These are phyloP conservation scores for Kodamaea neixiangensis DNA, from an alignment of 805 yeast genomes.

Conservation along the genomic window DNA sequence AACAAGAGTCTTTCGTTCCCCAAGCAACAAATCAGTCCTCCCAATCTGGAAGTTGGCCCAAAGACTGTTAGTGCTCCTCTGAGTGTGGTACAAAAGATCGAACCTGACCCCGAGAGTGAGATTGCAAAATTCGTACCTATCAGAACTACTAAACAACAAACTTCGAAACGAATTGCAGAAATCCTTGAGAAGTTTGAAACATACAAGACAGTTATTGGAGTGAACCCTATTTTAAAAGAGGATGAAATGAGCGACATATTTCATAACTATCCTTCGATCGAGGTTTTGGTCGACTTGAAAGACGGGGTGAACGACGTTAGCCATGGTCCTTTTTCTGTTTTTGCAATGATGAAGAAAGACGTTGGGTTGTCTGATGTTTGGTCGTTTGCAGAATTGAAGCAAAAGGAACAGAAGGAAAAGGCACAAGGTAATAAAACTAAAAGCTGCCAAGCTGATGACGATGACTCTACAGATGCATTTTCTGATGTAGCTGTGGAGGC, in stretches of 20 bases:
- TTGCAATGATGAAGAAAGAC: slow-evolving; percentile 17
- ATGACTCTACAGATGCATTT: slow-evolving; percentile 11
- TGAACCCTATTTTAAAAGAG: slow-evolving; percentile 14
- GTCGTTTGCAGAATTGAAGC: slow-evolving; percentile 14
- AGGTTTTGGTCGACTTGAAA: slow-evolving; percentile 9
- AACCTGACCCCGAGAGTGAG: neutral
- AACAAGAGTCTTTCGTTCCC: neutral
- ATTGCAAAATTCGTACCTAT: slow-evolving; percentile 3
- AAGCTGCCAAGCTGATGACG: neutral
- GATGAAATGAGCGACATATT: slow-evolving; percentile 8
- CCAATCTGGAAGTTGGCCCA: slow-evolving; percentile 4
- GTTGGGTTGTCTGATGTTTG: slow-evolving; percentile 18
- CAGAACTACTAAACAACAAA: neutral
- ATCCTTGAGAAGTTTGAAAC: slow-evolving; percentile 7
- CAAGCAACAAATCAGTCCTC: slow-evolving; percentile 7
- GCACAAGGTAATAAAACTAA: slow-evolving; percentile 17
- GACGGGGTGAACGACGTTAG: slow-evolving; percentile 9
- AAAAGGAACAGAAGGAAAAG: slow-evolving; percentile 18
- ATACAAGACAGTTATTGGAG: slow-evolving; percentile 14
- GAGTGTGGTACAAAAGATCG: neutral
- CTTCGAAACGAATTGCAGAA: neutral
- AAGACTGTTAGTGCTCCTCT: neutral
- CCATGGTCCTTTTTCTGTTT: slow-evolving; percentile 21
- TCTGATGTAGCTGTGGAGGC: slow-evolving; percentile 3
- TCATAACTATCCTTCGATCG: slow-evolving; percentile 13